Conservation (phyloP, 331 rosid genomes). For the Rhamnella rubrinervis region DNA sequence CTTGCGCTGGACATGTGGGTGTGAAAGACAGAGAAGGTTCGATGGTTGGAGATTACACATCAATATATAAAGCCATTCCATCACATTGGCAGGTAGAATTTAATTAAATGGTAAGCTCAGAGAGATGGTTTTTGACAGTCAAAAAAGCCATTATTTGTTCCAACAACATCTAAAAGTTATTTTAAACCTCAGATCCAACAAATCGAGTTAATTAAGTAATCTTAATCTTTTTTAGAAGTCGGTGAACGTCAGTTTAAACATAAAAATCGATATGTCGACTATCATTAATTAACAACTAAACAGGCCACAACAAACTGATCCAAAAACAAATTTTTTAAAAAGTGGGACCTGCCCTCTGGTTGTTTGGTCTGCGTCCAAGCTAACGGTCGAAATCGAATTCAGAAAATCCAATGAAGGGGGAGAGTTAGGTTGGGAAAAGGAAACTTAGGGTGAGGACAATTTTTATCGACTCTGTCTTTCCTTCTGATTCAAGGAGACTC, state of each 20-base stretch:
- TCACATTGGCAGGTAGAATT: conserved; percentile 1
- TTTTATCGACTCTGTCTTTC: conserved; percentile 20
- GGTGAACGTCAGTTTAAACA: background rate
- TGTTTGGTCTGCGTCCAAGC: conserved; percentile 44
- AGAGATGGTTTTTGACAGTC: conserved; percentile 18
- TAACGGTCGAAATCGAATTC: conserved; percentile 45
- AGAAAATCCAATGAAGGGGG: conserved; percentile 21
- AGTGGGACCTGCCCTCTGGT: conserved; percentile 29
- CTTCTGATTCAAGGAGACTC: conserved; percentile 31
- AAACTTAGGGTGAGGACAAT: conserved; percentile 23
- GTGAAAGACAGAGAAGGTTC: background rate
- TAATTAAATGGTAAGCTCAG: background rate
- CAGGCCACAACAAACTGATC: conserved; percentile 14
- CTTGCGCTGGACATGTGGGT: background rate
- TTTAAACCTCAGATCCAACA: conserved; percentile 17
- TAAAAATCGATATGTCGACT: conserved; percentile 10
- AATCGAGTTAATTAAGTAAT: background rate
- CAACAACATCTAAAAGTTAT: background rate
- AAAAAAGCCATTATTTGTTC: conserved; percentile 15
- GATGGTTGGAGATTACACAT: conserved; percentile 15
- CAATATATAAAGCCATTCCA: background rate
- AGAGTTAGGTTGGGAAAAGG: conserved; percentile 46
- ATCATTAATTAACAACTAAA: conserved; percentile 13
- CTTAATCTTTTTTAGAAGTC: conserved; percentile 1
- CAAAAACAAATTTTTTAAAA: background rate